Evolutionary conservation across 2,329 filamentous ascomycete species (phyloP), one percentile per base, ranked within the genome.

Genomic region (Talaromyces sp.): DNA sequence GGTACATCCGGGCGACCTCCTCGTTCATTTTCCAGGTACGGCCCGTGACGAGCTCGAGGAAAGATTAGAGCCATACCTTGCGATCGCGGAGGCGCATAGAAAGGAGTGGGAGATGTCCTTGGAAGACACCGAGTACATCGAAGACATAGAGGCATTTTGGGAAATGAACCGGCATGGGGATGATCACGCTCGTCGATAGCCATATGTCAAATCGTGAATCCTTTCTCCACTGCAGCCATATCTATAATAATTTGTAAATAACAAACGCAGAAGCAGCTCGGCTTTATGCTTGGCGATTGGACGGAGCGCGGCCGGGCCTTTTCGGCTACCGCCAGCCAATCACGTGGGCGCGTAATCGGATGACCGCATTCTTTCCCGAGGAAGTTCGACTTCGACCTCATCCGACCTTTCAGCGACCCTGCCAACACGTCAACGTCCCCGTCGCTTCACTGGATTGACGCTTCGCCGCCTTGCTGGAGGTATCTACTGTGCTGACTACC

Each of bases 301-400:
- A 50, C 19, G 19, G 21, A n/a, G 13, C 7, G 11, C 29, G 32
- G 63, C 73, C 73, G 73, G 73, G 69, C 70, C 70, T 69, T 73
- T 68, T 75, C 73, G 73, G 73, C 71, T 73, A 72, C 67, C 70
- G 63, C 59, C 63, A 59, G 62, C 73, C 73, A 76, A 76, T 75
- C 73, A 76, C 63, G 61, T 65, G 24, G 53, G 58, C 64, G 59
- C 62, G 64, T 62, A 74, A 74, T 71, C 64, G 65, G 72, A 74
- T 75, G 73, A 74, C 69, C 65, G 69, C 71, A 74, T 75, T 69
- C 71, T 71, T 70, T 75, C 69, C 73, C 73, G 73, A 76, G 73
- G 62, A 63, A 60, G 72, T 71, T 69, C 62, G 65, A 66, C 67
- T 68, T 71, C 70, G 27, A 52, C 49, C 17, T 29, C 49, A 29